Conservation (phyloP, 352 stramenopile species). For the Globisporangium paroecandrum region DNA sequence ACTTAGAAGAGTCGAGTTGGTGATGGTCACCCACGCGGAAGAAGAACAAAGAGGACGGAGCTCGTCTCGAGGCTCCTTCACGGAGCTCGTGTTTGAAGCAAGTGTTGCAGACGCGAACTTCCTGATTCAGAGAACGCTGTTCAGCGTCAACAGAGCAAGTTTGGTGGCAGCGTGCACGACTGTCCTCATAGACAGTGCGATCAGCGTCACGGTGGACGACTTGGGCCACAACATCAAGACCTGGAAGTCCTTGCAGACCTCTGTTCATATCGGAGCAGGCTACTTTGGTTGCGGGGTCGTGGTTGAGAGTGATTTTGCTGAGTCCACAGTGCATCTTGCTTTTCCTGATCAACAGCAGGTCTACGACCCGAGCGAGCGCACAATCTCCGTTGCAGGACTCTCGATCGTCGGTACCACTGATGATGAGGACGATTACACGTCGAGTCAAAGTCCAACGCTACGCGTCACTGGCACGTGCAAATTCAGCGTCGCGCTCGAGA, state of each 20-base stretch:
- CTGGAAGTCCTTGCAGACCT: conserved; percentile 9
- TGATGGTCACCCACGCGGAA: neutral
- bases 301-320: neutral
- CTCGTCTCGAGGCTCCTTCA: conserved; percentile 2
- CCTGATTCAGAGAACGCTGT: conserved; percentile 14
- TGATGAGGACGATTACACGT: neutral
- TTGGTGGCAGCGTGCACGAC: neutral
- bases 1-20: neutral
- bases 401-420: neutral
- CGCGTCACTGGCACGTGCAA: conserved; percentile 12
- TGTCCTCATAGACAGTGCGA: neutral
- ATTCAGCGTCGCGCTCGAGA: conserved; percentile 16
- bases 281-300: conserved; percentile 2
- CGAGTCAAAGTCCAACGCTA: neutral
- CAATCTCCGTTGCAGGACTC: conserved; percentile 11
- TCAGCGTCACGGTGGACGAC: conserved; percentile 13
- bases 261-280: conserved; percentile 1
- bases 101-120: conserved; percentile 15
- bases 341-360: neutral
- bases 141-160: neutral
- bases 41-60: neutral
- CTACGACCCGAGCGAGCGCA: conserved; percentile 1
- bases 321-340: neutral
- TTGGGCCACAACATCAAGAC: conserved; percentile 5
- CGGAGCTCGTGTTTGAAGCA: conserved; percentile 18